Conservation (phyloP, 805 yeast genomes). For the Candida coquimbonensis region DNA sequence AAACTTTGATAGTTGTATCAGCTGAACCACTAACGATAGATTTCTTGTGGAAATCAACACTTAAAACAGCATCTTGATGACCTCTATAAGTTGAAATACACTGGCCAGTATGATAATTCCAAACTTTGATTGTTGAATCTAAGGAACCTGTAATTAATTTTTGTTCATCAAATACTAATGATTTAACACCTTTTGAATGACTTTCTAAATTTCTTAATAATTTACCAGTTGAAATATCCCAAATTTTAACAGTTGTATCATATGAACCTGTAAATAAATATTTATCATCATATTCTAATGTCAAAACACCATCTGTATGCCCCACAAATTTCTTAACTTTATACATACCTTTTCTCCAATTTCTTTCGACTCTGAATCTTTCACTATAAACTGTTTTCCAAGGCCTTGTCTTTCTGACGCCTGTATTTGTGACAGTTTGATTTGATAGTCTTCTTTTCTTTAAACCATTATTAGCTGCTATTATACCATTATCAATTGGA, state of each 20-base stretch:
- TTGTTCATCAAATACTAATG: slow-evolving; percentile 79
- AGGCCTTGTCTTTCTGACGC: slow-evolving; percentile 53
- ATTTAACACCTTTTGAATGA: slow-evolving; percentile 82
- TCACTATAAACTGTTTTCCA: slow-evolving; percentile 96
- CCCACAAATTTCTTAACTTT: slow-evolving; percentile 60
- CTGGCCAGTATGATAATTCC: slow-evolving; percentile 94
- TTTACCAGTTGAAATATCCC: slow-evolving; percentile 82
- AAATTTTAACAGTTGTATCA: slow-evolving; percentile 85
- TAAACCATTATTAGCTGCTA: slow-evolving; percentile 7
- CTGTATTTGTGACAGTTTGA: slow-evolving; percentile 14
- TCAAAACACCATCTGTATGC: slow-evolving; percentile 83
- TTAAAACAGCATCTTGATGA: slow-evolving; percentile 77
- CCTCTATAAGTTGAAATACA: slow-evolving; percentile 93
- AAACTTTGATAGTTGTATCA: slow-evolving; percentile 84
- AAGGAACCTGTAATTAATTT: slow-evolving; percentile 89
- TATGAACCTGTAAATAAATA: slow-evolving; percentile 85
- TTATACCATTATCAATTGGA: slow-evolving; percentile 6
- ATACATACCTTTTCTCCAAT: slow-evolving; percentile 86
- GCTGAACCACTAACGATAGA: slow-evolving; percentile 91
- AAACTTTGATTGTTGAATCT: slow-evolving; percentile 86
- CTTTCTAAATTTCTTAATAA: slow-evolving; percentile 73
- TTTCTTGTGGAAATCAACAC: slow-evolving; percentile 75
- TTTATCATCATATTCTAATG: slow-evolving; percentile 78
- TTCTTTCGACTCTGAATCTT: slow-evolving; percentile 82
- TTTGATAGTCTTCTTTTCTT: slow-evolving; percentile 24